A percentile compares a stretch with the other conserved stretches of the same genome.
Evolutionary conservation across 495 filamentous ascomycete species (phyloP).

Genomic region (Zalerion maritima): DNA sequence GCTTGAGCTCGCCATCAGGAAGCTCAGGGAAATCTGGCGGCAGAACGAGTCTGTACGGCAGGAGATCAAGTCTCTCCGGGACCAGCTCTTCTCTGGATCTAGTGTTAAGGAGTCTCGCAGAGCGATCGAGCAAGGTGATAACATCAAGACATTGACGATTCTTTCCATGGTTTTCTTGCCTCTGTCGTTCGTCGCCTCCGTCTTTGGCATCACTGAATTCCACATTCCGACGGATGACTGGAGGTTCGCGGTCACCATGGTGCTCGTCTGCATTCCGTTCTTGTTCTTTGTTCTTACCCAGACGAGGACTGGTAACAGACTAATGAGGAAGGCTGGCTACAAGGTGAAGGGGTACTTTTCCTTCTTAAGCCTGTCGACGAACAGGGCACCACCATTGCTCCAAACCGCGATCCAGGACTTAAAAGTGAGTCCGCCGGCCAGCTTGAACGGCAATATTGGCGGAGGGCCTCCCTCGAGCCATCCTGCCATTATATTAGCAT

Average conservation of each 20-base stretch:
- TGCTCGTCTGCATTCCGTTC: no score
- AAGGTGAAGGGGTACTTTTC: no score
- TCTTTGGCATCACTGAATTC: conserved; percentile 21
- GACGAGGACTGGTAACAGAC: no score
- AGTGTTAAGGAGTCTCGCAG: conserved; percentile 17
- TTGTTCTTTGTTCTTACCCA: no score
- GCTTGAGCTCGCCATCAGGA: conserved; percentile 11
- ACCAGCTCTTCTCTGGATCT: conserved; percentile 21
- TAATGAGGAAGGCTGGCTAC: no score
- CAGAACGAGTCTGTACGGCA: conserved; percentile 15
- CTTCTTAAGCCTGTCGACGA: no score
- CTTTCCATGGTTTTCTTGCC: conserved; percentile 28
- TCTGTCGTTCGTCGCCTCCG: conserved; percentile 22
- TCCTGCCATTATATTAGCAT: no score
- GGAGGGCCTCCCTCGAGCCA: no score
- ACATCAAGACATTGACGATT: conserved; percentile 25
- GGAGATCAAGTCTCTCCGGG: conserved; percentile 17
- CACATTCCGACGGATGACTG: conserved; percentile 13
- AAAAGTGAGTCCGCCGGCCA: no score
- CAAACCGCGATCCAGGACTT: no score
- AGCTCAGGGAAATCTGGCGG: conserved; percentile 10
- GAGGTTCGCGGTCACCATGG: conserved; percentile 16
- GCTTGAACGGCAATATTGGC: no score
- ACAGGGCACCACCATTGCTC: no score
- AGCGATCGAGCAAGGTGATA: conserved; percentile 21